Evolutionary conservation across 2,329 filamentous ascomycete genomes (phyloP).

Genomic region (Colletotrichum sp.): DNA sequence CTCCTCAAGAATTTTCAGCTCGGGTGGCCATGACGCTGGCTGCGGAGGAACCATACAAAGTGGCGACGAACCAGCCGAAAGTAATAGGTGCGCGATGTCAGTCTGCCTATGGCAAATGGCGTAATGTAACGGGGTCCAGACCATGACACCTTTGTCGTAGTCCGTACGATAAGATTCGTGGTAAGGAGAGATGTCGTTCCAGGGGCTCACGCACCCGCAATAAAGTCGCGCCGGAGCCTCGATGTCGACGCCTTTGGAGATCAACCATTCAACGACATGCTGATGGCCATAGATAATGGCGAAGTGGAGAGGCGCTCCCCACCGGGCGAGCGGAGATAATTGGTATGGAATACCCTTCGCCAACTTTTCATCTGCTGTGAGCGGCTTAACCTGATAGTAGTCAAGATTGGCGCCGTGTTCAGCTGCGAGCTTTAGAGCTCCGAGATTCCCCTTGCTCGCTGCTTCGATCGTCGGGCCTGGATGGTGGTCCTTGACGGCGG

Average conservation of each 20-base stretch:
- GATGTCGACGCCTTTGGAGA: background rate
- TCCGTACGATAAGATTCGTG: too few species aligned
- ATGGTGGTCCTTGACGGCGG: background rate
- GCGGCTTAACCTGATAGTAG: background rate
- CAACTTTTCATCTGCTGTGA: background rate
- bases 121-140: background rate
- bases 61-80: background rate
- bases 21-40: background rate
- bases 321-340: background rate
- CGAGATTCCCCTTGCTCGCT: background rate
- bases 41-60: fast-evolving
- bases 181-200: background rate
- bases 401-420: background rate
- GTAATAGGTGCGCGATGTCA: fast-evolving
- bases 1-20: background rate
- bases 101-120: background rate
- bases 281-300: background rate
- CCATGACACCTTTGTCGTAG: too few species aligned
- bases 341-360: fast-evolving
- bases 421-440: background rate
- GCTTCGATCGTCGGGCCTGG: background rate
- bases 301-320: background rate
- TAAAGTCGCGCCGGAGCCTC: background rate
- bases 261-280: background rate
- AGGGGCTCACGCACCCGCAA: background rate